Evolutionary conservation across 2,329 filamentous ascomycete genomes (phyloP).

Genomic region (Epichloe elymi): DNA sequence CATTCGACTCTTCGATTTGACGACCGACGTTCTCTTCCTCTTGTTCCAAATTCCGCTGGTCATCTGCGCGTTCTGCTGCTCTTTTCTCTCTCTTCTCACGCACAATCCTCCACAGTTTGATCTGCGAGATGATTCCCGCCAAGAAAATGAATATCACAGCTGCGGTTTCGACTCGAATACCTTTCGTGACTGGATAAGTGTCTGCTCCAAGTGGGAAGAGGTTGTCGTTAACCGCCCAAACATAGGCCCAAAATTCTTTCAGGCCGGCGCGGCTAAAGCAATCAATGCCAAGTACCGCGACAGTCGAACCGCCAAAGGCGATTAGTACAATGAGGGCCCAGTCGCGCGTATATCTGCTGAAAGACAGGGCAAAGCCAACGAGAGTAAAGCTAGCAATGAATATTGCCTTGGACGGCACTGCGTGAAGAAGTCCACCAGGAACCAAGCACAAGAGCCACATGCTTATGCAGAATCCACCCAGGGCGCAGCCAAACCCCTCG

Average conservation of each 20-base stretch:
- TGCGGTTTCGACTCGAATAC: slow-evolving; percentile 75
- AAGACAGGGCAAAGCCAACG: slow-evolving; percentile 59
- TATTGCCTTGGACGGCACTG: slow-evolving; percentile 49
- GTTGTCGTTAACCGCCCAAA: slow-evolving; percentile 71
- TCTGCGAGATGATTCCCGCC: slow-evolving; percentile 68
- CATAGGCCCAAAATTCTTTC: slow-evolving; percentile 92
- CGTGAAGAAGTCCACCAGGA: slow-evolving; percentile 58
- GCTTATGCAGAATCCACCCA: slow-evolving; percentile 72
- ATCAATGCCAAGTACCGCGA: slow-evolving; percentile 71
- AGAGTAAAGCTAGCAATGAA: slow-evolving; percentile 65
- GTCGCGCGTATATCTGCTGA: slow-evolving; percentile 62
- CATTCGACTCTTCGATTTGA: slow-evolving; percentile 48
- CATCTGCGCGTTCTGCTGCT: slow-evolving; percentile 35
- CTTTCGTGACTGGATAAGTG: slow-evolving; percentile 76
- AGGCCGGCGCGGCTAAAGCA: slow-evolving; percentile 81
- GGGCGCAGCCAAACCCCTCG: slow-evolving; percentile 66
- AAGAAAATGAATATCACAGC: slow-evolving; percentile 61
- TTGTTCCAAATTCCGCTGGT: slow-evolving; percentile 39
- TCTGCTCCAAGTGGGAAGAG: slow-evolving; percentile 65
- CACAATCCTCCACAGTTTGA: slow-evolving; percentile 75
- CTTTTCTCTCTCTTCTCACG: slow-evolving; percentile 45
- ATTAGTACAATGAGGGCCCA: slow-evolving; percentile 67
- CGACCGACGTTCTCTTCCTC: slow-evolving; percentile 61
- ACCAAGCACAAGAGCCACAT: slow-evolving; percentile 85
- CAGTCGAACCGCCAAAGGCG: slow-evolving; percentile 71